Percentiles rank a stretch among this genome's conserved stretches.
Evolutionary conservation across 2,329 filamentous ascomycete species (phyloP).

Genomic region (Stemphylium beticola): DNA sequence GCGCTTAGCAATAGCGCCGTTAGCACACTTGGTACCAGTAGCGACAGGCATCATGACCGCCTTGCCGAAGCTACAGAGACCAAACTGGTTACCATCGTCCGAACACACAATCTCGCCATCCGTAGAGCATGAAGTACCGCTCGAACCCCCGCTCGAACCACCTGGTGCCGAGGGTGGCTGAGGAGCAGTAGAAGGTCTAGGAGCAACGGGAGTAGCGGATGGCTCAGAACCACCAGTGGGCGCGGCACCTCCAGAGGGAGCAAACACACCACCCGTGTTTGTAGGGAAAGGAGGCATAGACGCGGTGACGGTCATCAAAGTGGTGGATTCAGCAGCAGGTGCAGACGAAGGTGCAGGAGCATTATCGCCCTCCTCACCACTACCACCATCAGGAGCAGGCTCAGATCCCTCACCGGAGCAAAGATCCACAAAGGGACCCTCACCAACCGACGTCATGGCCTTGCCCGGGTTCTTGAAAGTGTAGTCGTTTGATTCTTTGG

Average conservation of each 20-base stretch:
- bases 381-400: slow-evolving; percentile 2
- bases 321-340: slow-evolving; percentile 24
- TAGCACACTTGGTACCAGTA: slow-evolving; percentile 50
- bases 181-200: not conserved
- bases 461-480: slow-evolving; percentile 70
- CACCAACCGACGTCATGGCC: slow-evolving; percentile 50
- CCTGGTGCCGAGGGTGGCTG: slow-evolving; percentile 1
- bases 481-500: slow-evolving; percentile 52
- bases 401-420: slow-evolving; percentile 27
- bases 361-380: not conserved
- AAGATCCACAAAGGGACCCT: slow-evolving; percentile 31
- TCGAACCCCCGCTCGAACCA: not conserved
- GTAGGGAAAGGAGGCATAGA: slow-evolving; percentile 13
- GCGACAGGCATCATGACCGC: slow-evolving; percentile 51
- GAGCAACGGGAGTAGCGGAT: not conserved
- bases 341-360: not conserved
- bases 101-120: slow-evolving; percentile 50
- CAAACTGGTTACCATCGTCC: slow-evolving; percentile 45
- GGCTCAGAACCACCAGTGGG: slow-evolving; percentile 3
- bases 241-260: not conserved
- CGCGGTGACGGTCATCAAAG: slow-evolving; percentile 36
- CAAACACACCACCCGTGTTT: not conserved
- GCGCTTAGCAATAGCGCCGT: slow-evolving; percentile 46
- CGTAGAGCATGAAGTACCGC: slow-evolving; percentile 35
- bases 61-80: slow-evolving; percentile 50